Evolutionary conservation across 768 basidiomycete species (phyloP).

Genomic region (Pleurotus tuber-regium): DNA sequence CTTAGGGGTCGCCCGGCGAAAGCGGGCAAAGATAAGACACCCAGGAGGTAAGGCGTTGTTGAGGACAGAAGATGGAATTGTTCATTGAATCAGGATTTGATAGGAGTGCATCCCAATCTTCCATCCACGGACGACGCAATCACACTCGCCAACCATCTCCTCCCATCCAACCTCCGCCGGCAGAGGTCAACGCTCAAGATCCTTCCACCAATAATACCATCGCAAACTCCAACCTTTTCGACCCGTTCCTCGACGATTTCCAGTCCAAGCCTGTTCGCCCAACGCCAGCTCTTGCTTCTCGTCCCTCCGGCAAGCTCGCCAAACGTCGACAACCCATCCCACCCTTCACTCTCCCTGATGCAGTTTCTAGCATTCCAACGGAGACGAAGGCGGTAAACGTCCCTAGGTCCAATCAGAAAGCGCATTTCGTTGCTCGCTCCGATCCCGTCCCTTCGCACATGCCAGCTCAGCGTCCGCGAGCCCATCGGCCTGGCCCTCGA

Average conservation of each 20-base stretch:
- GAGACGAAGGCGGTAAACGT: slow-evolving; percentile 49
- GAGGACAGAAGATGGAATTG: not conserved
- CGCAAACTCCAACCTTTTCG: slow-evolving; percentile 45
- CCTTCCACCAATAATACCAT: slow-evolving; percentile 16
- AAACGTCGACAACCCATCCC: slow-evolving; percentile 48
- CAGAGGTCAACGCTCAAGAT: slow-evolving; percentile 49
- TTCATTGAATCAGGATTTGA: not conserved
- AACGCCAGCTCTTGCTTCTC: slow-evolving; percentile 41
- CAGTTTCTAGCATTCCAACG: slow-evolving; percentile 29
- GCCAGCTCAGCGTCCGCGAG: slow-evolving; percentile 8
- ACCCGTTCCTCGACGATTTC: slow-evolving; percentile 37
- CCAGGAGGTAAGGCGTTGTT: slow-evolving; percentile 33
- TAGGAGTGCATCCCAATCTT: slow-evolving; percentile 47
- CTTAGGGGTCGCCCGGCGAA: slow-evolving; percentile 31
- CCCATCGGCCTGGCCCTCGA: slow-evolving; percentile 3
- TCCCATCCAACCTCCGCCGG: slow-evolving; percentile 55
- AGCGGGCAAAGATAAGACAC: slow-evolving; percentile 38
- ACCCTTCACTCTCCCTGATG: slow-evolving; percentile 18
- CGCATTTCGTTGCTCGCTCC: slow-evolving; percentile 43
- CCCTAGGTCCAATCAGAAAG: slow-evolving; percentile 24
- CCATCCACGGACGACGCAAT: slow-evolving; percentile 44
- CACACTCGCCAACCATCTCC: slow-evolving; percentile 64
- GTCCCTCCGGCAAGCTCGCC: slow-evolving; percentile 55
- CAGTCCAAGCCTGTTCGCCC: slow-evolving; percentile 18
- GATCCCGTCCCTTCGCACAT: slow-evolving; percentile 44